These are phyloP conservation scores for Diaporthe destruens DNA, from an alignment of 2,329 filamentous ascomycete species.

Conservation along the genomic window DNA sequence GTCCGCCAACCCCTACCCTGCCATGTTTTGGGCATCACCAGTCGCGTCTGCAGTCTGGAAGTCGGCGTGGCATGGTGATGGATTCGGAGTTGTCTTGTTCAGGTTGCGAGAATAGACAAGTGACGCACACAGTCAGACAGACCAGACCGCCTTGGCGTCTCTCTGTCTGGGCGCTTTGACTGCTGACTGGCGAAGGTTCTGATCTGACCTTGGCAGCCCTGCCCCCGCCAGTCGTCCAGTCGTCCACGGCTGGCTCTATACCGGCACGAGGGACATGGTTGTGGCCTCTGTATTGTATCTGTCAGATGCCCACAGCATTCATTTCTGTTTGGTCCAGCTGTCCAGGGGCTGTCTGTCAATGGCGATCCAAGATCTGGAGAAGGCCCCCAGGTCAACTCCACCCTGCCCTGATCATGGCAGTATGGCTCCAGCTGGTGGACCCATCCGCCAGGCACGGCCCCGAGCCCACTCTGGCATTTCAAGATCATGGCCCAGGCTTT, in stretches of 20 bases:
- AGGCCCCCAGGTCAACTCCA: slow-evolving; percentile 20
- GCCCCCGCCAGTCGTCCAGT: not conserved
- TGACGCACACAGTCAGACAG: not conserved
- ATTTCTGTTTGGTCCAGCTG: not conserved
- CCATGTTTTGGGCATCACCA: not conserved
- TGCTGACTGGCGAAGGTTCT: slow-evolving; percentile 1
- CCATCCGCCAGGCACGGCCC: slow-evolving; percentile 26
- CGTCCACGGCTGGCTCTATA: not conserved
- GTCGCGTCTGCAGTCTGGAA: slow-evolving; percentile 5
- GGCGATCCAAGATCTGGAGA: slow-evolving; percentile 35
- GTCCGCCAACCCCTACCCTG: slow-evolving; percentile 1
- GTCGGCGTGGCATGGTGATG: slow-evolving; percentile 5
- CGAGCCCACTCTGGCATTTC: slow-evolving; percentile 23
- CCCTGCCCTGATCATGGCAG: slow-evolving; percentile 30
- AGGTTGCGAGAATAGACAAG: slow-evolving; percentile 3
- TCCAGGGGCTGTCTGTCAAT: slow-evolving; percentile 20
- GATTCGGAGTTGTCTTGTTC: slow-evolving; percentile 2
- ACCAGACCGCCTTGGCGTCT: not conserved
- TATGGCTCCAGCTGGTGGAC: not conserved
- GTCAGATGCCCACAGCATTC: not conserved
- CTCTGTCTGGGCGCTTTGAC: slow-evolving; percentile 29
- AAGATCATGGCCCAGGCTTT: slow-evolving; percentile 24
- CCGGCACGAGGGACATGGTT: not conserved
- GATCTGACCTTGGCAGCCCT: not conserved
- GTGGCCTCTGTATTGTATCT: too few relatives aligned